Evolutionary conservation across 495 filamentous ascomycete genomes (phyloP), one percentile per base, ranked within the genome.

Genomic region (Aspergillus avenaceus): DNA sequence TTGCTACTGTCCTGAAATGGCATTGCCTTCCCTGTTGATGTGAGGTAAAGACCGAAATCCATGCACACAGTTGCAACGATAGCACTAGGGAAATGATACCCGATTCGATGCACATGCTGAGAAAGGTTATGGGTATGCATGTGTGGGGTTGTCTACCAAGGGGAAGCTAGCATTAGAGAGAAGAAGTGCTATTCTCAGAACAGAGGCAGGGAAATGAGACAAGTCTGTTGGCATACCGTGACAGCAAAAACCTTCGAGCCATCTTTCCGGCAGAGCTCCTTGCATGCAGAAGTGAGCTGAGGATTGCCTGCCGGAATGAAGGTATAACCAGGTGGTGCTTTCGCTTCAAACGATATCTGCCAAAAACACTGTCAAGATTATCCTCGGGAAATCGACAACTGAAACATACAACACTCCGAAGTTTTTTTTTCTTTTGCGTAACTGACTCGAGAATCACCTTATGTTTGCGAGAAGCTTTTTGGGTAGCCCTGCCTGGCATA

Each of bases 231-330:
- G 75, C 82, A 59, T 77, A 92, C 89, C 56, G 88, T 87, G 56
- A 95, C 89, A 43, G 90, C 86, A 52, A 85, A 84, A 22, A 91
- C 82, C 66, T 84, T 79, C 13, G 81, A 71, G 11, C 78, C 82
- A 52, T 78, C 71, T 57, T 83, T 79, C 50, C 87, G 76, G 14
- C 88, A 93, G 5, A 84, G 54, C 56, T 95, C 88, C 66, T 92
- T 95, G 74, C 91, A 95, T 22, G 72, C 69, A 11, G 75, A 77
- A 5, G 87, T 91, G 41, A 96, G 67, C 32, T 79, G 76, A 0
- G 88, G 88, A 59, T 88, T 83, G 19, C 91, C 91, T 45, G 84
- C 79, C n/a, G 88, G 84, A 47, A 96, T 83, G 61, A 91, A 95
- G 22, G 83, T 85, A 55, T 88, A 95, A 6, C 88, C 89, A n/a